Evolutionary conservation across 2,329 filamentous ascomycete genomes (phyloP).

Genomic region (Fusarium verticillioides): DNA sequence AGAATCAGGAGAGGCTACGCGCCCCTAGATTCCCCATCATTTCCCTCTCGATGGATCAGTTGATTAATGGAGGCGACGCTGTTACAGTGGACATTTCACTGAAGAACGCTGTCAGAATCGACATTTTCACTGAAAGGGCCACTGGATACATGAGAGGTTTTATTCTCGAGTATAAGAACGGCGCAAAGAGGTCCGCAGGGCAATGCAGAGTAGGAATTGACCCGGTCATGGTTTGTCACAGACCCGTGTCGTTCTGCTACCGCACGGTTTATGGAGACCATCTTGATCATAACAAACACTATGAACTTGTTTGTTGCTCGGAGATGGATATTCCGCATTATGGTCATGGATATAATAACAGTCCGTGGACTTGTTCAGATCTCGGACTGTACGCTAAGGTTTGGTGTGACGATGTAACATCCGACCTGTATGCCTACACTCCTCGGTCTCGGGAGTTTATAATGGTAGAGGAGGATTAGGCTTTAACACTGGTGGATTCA

Average conservation of each 20-base stretch:
- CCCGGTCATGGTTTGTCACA: not conserved
- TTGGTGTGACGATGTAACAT: not conserved
- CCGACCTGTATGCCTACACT: not conserved
- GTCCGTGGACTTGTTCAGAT: not conserved
- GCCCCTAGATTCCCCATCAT: not conserved
- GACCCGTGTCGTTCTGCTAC: not conserved
- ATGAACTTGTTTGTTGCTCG: not conserved
- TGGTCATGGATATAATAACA: not conserved
- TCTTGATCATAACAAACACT: not conserved
- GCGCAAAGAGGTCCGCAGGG: not conserved
- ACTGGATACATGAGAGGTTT: not conserved
- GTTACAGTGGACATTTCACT: not conserved
- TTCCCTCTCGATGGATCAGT: not conserved
- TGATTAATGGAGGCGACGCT: not conserved
- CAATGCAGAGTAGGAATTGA: conserved; percentile 2
- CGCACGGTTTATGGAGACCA: not conserved
- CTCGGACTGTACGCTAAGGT: not conserved
- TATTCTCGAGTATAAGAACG: not conserved
- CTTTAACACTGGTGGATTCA: not conserved
- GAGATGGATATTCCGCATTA: not conserved
- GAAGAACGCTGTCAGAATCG: not conserved
- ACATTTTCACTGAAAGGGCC: not conserved
- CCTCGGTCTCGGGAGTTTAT: not conserved
- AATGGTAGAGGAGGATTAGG: not conserved
- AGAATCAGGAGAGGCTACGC: not conserved